phyloP scores from a whole-genome alignment of 2,329 filamentous ascomycete species.

The Curvularia hawaiiensis region DNA sequence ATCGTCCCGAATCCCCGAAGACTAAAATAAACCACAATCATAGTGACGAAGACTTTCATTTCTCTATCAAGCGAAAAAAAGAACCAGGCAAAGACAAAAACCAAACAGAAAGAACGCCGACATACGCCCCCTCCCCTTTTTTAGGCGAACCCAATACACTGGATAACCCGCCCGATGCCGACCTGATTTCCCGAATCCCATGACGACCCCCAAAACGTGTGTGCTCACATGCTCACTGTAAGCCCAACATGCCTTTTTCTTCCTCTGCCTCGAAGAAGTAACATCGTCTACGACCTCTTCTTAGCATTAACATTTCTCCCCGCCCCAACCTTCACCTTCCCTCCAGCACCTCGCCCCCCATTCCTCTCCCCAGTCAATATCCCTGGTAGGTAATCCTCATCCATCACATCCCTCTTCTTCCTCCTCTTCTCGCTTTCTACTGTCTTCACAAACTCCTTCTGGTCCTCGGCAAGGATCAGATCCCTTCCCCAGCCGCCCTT shows the following conservation, averaged over 20 bases:
- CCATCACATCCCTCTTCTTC: conserved; percentile 85
- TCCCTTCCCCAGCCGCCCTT: conserved; percentile 85
- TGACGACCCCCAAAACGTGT: too few relatives aligned
- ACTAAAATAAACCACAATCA: background rate
- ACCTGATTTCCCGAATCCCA: background rate
- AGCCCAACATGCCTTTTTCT: background rate
- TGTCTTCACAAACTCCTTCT: conserved; percentile 84
- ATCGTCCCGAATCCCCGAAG: background rate
- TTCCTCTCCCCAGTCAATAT: conserved; percentile 81
- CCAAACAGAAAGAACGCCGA: background rate
- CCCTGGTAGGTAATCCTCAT: conserved; percentile 86
- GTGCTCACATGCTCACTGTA: background rate
- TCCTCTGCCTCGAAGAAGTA: background rate
- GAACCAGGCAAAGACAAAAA: too few relatives aligned
- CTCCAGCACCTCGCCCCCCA: conserved; percentile 54
- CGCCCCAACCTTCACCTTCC: conserved; percentile 79
- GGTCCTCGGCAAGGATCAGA: conserved; percentile 88
- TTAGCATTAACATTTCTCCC: conserved; percentile 85
- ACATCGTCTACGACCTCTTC: conserved; percentile 54
- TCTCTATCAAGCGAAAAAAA: background rate
- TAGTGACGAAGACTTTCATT: background rate
- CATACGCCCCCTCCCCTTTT: background rate
- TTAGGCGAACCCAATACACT: background rate
- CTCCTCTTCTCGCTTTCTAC: conserved; percentile 67
- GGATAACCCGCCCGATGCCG: background rate